Base-by-base conservation (phyloP, 2,329 filamentous ascomycete species). In the Pseudofabraea citricarpa region DNA sequence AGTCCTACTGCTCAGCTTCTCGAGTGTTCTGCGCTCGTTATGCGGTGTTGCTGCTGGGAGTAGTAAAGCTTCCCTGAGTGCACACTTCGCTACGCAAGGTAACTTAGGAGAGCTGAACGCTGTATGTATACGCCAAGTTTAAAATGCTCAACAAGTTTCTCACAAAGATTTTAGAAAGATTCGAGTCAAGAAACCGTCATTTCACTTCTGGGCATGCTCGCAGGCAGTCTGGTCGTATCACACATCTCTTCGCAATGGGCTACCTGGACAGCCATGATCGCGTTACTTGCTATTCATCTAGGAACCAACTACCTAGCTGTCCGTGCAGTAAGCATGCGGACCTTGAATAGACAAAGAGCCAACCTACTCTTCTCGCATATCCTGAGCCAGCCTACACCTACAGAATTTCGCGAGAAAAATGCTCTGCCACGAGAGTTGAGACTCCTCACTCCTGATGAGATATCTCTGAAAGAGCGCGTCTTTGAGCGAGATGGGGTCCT, bases 121-220 rank as follows among this genome's bases (percentile, higher is more conserved):
- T 44, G 77, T 80, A 58, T 59, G 74, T 70, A 6, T 26, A 33
- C 20, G 21, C n/a, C 6, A n/a, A n/a, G n/a, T n/a, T n/a, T n/a
- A n/a, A n/a, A n/a, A n/a, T n/a, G n/a, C n/a, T n/a, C n/a, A n/a
- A n/a, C n/a, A n/a, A n/a, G n/a, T n/a, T n/a, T n/a, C n/a, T n/a
- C n/a, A n/a, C n/a, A n/a, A n/a, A n/a, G n/a, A n/a, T n/a, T n/a
- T n/a, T 18, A 64, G 59, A 83, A 95, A 75, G 91, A 97, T 62
- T 90, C 90, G 10, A 94, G 87, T 52, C 93, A 97, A 67, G 93
- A 97, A 66, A 97, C 91, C 0, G 81, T 95, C 16, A 87, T 98
- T 44, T 91, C 88, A 2, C 72, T 97, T 20, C 49, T 95, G 24
- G 93, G 93, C 2, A 90, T 97, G 78, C 73, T 95, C 40, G 79